Evolutionary conservation across 1,284 basidiomycete genomes (phyloP).

Genomic region (Papiliotrema terrestris): DNA sequence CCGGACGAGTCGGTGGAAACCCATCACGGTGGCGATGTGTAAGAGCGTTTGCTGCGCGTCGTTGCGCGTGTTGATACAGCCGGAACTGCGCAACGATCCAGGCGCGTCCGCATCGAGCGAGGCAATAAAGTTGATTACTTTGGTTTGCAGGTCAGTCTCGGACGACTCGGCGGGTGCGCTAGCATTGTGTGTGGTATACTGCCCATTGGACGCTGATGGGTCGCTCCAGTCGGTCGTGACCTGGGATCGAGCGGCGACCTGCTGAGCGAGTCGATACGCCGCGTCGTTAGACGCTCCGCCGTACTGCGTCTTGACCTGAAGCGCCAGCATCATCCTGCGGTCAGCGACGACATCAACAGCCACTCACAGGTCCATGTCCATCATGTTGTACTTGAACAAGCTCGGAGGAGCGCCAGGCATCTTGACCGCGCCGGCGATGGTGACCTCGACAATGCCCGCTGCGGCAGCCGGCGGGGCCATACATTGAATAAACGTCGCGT

Average conservation of each 20-base stretch:
- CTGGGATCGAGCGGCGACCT: constrained; percentile 12
- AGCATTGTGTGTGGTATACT: no score
- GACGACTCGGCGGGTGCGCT: no score
- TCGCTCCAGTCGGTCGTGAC: constrained; percentile 27
- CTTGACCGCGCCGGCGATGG: constrained; percentile 58
- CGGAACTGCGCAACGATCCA: constrained; percentile 49
- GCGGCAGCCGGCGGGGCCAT: constrained; percentile 76
- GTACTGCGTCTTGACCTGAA: constrained; percentile 37
- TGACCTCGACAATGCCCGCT: constrained; percentile 86
- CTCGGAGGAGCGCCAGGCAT: constrained; percentile 21
- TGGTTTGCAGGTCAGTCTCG: constrained; percentile 53
- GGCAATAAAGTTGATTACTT: constrained; percentile 70
- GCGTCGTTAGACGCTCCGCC: constrained; percentile 30
- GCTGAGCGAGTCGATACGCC: constrained; percentile 37
- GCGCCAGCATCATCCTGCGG: constrained; percentile 37
- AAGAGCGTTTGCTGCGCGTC: constrained; percentile 71
- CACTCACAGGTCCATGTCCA: constrained; percentile 41
- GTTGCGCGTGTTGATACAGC: constrained; percentile 64
- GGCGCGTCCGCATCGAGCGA: constrained; percentile 34
- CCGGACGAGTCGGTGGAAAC: constrained; percentile 66
- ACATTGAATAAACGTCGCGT: constrained; percentile 61
- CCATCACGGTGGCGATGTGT: constrained; percentile 79
- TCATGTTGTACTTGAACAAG: constrained; percentile 38
- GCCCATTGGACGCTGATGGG: no score
- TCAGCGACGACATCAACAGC: constrained; percentile 4